phyloP scores from a whole-genome alignment of 2,329 filamentous ascomycete genomes.

The Didymella sp. region DNA sequence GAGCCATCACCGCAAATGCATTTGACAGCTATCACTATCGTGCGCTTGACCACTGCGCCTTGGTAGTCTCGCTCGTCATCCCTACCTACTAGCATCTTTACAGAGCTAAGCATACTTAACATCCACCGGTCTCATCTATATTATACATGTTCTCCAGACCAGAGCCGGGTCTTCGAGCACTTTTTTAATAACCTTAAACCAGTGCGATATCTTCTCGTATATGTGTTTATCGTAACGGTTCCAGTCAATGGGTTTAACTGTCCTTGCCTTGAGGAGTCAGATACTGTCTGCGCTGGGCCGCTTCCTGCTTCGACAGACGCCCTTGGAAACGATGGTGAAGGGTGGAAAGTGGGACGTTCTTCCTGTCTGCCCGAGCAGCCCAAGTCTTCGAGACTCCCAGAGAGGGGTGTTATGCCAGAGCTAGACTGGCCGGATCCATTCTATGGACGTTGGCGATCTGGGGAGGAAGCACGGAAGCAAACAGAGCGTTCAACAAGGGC shows the following conservation, averaged over 20 bases:
- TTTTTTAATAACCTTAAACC: constrained; percentile 31
- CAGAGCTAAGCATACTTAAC: constrained; percentile 20
- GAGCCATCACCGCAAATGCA: constrained; percentile 22
- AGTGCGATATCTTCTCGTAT: constrained; percentile 31
- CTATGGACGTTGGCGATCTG: no score
- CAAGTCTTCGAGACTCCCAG: no score
- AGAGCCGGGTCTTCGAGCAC: constrained; percentile 24
- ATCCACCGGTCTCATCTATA: constrained; percentile 1
- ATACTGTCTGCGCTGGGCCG: constrained; percentile 34
- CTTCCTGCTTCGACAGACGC: constrained; percentile 21
- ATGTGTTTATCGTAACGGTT: constrained; percentile 31
- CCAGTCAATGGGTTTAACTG: constrained; percentile 27
- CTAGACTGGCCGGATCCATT: no score
- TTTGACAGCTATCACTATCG: constrained; percentile 20
- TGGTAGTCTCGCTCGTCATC: constrained; percentile 22
- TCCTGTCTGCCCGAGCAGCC: no score
- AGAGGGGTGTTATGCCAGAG: no score
- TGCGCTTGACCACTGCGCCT: constrained; percentile 24
- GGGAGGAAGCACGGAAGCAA: no score
- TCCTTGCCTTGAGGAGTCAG: constrained; percentile 25
- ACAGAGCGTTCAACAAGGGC: no score
- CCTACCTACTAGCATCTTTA: constrained; percentile 29
- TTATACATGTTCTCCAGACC: constrained; percentile 13
- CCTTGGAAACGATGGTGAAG: constrained; percentile 27
- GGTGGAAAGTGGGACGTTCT: constrained; percentile 27